These are phyloP conservation scores for Ocimum tenuiflorum DNA, from an alignment of 257 asterid genomes.

Conservation along the genomic window DNA sequence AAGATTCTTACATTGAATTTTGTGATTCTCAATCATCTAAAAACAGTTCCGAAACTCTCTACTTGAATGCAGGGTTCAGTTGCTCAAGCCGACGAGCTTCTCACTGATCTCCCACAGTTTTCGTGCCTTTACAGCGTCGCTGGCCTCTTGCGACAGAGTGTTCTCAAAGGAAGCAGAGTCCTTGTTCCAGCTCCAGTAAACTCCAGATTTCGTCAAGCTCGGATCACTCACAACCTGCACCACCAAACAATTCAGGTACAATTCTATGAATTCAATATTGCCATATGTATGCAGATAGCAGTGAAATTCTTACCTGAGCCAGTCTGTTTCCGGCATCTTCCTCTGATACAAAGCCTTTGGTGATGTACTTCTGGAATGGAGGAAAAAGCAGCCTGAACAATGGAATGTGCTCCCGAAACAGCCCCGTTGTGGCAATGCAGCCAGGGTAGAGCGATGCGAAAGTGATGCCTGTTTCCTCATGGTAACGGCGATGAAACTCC, in stretches of 20 bases:
- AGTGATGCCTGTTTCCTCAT: conserved; percentile 81
- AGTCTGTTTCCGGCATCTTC: conserved; percentile 85
- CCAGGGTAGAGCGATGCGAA: conserved; percentile 92
- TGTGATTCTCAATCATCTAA: background rate
- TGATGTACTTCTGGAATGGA: conserved; percentile 79
- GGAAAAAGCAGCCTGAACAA: conserved; percentile 83
- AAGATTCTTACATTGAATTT: conserved; percentile 16
- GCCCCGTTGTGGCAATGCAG: conserved; percentile 90
- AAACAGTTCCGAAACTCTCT: conserved; percentile 17
- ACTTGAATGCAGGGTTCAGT: background rate
- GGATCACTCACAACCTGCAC: conserved; percentile 84
- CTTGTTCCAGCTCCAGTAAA: conserved; percentile 99
- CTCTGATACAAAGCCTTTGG: conserved; percentile 87
- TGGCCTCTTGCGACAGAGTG: conserved; percentile 80
- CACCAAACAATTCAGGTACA: background rate
- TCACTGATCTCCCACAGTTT: conserved; percentile 90
- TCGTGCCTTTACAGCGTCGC: conserved; percentile 68
- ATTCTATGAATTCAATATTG: background rate
- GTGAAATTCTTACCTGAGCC: conserved; percentile 88
- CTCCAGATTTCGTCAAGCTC: conserved; percentile 91
- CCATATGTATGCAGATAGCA: background rate
- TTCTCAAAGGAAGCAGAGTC: conserved; percentile 84
- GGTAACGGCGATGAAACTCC: conserved; percentile 80
- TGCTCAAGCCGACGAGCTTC: conserved; percentile 68
- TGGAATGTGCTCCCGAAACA: conserved; percentile 85